These are phyloP conservation scores for Globisporangium iwayamae DNA, from an alignment of 352 stramenopile genomes.

Conservation along the genomic window DNA sequence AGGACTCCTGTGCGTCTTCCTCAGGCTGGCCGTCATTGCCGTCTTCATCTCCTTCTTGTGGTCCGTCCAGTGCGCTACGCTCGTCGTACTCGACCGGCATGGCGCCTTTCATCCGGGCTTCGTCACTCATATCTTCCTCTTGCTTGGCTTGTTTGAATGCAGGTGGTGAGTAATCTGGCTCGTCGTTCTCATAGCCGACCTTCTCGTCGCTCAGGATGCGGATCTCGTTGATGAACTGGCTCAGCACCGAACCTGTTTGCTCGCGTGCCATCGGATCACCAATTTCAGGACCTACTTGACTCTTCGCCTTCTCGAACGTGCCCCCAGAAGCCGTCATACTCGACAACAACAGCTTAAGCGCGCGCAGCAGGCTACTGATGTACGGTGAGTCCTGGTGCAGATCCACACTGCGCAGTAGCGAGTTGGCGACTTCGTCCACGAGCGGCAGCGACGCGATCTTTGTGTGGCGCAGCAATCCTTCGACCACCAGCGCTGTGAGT, in stretches of 20 bases:
- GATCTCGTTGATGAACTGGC: slow-evolving; percentile 65
- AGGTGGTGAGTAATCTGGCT: slow-evolving; percentile 1
- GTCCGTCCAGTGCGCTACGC: slow-evolving; percentile 17
- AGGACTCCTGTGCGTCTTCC: slow-evolving; percentile 1
- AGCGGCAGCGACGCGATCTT: slow-evolving; percentile 65
- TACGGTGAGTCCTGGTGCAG: slow-evolving; percentile 65
- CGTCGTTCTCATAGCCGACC: slow-evolving; percentile 23
- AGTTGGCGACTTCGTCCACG: slow-evolving; percentile 68
- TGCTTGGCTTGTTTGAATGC: slow-evolving; percentile 9
- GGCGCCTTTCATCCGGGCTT: slow-evolving; percentile 43
- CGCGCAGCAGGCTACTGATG: slow-evolving; percentile 44
- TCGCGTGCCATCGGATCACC: slow-evolving; percentile 1
- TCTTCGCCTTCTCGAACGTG: not conserved
- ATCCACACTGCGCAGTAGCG: slow-evolving; percentile 72
- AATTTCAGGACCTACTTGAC: not conserved
- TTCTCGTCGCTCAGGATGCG: slow-evolving; percentile 39
- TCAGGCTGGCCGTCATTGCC: slow-evolving; percentile 8
- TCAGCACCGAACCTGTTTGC: slow-evolving; percentile 24
- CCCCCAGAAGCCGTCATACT: slow-evolving; percentile 32
- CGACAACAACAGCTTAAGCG: slow-evolving; percentile 53
- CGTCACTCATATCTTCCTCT: slow-evolving; percentile 5
- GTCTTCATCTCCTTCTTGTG: slow-evolving; percentile 18
- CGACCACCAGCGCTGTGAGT: slow-evolving; percentile 70
- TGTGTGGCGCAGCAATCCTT: slow-evolving; percentile 64
- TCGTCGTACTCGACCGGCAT: slow-evolving; percentile 72